phyloP scores from a whole-genome alignment of 2,329 filamentous ascomycete species.

The Cordyceps cicadae region DNA sequence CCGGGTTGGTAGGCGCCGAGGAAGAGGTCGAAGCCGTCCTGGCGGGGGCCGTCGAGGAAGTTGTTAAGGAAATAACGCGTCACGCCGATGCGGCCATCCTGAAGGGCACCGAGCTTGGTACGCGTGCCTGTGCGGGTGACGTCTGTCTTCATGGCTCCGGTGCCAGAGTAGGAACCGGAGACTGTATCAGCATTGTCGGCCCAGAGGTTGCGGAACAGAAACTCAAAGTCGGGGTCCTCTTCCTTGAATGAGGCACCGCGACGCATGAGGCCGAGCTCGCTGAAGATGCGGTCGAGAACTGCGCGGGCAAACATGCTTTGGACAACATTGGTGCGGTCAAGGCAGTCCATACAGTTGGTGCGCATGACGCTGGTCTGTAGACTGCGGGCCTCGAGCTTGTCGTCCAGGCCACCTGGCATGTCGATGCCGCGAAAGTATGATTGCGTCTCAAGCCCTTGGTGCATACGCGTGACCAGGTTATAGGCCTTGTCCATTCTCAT shows the following conservation, averaged over 20 bases:
- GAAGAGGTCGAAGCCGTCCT: constrained; percentile 94
- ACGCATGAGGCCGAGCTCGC: constrained; percentile 70
- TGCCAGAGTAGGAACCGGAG: constrained; percentile 86
- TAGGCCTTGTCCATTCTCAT: constrained; percentile 88
- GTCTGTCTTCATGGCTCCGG: constrained; percentile 95
- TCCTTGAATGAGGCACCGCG: constrained; percentile 67
- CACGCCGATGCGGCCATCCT: constrained; percentile 80
- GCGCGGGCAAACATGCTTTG: constrained; percentile 93
- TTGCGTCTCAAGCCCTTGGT: constrained; percentile 66
- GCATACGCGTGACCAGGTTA: constrained; percentile 73
- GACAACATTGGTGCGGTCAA: constrained; percentile 95
- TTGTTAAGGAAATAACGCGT: constrained; percentile 91
- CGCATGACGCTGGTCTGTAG: constrained; percentile 85
- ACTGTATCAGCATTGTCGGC: constrained; percentile 97
- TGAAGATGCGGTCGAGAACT: constrained; percentile 80
- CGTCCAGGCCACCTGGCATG: constrained; percentile 62
- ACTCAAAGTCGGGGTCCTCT: constrained; percentile 75
- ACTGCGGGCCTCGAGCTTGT: constrained; percentile 69
- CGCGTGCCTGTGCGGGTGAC: constrained; percentile 89
- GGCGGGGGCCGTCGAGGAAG: constrained; percentile 84
- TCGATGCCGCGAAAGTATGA: constrained; percentile 91
- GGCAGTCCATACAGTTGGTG: constrained; percentile 98
- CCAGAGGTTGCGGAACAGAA: constrained; percentile 94
- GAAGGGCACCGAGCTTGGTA: constrained; percentile 74
- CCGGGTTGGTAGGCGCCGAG: constrained; percentile 76